Evolutionary conservation across 768 basidiomycete genomes (phyloP), one percentile per base, ranked within the genome.

Genomic region (Gymnopilus dilepis): DNA sequence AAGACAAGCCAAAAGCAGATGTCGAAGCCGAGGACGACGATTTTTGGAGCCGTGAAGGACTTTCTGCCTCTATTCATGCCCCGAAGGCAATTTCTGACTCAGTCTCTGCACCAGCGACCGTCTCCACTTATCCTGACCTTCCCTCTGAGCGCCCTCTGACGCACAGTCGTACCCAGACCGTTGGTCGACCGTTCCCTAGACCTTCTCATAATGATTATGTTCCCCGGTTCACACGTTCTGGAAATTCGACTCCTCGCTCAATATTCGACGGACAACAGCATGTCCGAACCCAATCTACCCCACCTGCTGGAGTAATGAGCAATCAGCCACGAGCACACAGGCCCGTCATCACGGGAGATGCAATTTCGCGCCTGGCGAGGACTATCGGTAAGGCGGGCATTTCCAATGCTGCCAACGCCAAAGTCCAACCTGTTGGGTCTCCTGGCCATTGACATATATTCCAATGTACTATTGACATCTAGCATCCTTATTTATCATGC

Each of bases 271-370:
- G 60, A 28, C 45, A 43, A 65, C 72, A 64, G 71, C 72, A 87
- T 67, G 69, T 80, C 6, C 85, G 90, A 40, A 89, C 86, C 42
- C 89, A 88, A 64, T 91, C 91, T 0, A 82, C 89, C 7, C 87
- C 88, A 13, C 83, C 86, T 50, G 70, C 77, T 1, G 73, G 79
- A 43, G 66, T 70, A 4, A 58, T 69, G 62, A 57, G 70, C 75
- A 82, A 52, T 34, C 52, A 53, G n/a, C 51, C 47, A 12, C 59
- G 85, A 22, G 55, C 72, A 19, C 72, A 76, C 17, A 83, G 91
- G 9, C 91, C 91, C n/a, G 81, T 92, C 43, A 83, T 93, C 65
- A 89, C 88, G 5, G 86, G 80, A 12, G 90, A 88, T 52, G 91
- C 90, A 2, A 82, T 91, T 53, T 86, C 90, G 12, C 79, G 80